Evolutionary conservation across 2,329 filamentous ascomycete species (phyloP).

Genomic region (Trichophyton schoenleinii): DNA sequence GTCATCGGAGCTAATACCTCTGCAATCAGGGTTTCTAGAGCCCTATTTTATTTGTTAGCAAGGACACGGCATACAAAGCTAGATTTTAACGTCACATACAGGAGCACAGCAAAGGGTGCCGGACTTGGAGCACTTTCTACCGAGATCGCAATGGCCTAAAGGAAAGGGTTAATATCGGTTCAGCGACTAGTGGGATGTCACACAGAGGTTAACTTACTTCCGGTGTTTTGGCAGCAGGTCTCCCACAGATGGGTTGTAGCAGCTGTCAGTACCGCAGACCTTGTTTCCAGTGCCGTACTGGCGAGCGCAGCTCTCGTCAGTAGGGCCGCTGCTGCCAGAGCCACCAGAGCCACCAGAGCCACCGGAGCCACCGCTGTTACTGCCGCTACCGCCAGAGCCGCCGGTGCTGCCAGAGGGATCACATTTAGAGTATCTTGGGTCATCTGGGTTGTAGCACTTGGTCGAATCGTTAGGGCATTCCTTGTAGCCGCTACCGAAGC

Average conservation of each 20-base stretch:
- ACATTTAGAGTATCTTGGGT: background rate
- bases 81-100: background rate
- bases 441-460: slow-evolving; percentile 2
- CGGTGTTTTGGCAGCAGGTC: background rate
- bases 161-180: background rate
- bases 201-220: background rate
- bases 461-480: slow-evolving; percentile 3
- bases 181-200: background rate
- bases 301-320: slow-evolving; percentile 1
- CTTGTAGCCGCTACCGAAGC: slow-evolving; percentile 4
- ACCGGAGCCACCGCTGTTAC: background rate
- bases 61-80: too few species aligned
- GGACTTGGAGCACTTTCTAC: background rate
- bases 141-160: slow-evolving; percentile 2
- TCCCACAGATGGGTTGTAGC: background rate
- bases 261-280: background rate
- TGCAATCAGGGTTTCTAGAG: background rate
- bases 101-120: slow-evolving; percentile 2
- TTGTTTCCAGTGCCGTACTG: background rate
- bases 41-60: background rate
- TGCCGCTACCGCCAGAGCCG: background rate
- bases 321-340: background rate
- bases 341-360: background rate
- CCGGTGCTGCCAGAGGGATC: background rate
- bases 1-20: background rate